Evolutionary conservation across 805 yeast species (phyloP), one percentile per base, ranked within the genome.

Genomic region (Schwanniomyces yamadae): DNA sequence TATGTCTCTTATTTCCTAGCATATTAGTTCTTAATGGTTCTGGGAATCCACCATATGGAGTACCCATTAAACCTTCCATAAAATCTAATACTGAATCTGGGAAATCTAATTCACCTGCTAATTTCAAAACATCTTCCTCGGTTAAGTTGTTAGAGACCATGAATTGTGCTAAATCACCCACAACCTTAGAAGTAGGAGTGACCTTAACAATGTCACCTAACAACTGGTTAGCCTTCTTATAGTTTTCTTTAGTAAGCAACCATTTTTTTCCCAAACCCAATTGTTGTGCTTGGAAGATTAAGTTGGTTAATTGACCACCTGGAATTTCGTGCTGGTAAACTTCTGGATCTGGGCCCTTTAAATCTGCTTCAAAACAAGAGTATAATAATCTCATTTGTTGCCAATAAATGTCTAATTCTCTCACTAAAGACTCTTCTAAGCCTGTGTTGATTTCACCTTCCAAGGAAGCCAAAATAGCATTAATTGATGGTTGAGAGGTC

Each of bases 41-140:
- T 41, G 99, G 99, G 95, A 93, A 93, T 6, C 99, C 99, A 50
- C 99, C 99, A 61, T 87, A 88, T 57, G 99, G 99, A 49, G 93
- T 93, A 61, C 99, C 99, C 86, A 93, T 93, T 62, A 93, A 77
- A 54, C 99, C 99, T 73, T 93, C 96, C 77, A 93, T 89, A 79
- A 93, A 93, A 67, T 93, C 99, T 61, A 93, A 77, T 12, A 93
- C 96, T 14, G 98, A 91, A 59, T 85, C 97, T 45, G 99, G 99
- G 96, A 93, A 91, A 68, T 93, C 99, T 52, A 93, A 77, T 44
- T 88, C 86, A 37, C 79, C 69, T 3, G 99, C 99, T 50, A 93
- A 78, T 59, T 83, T 82, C 60, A 72, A 74, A 44, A 93, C 95
- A 57, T 93, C 99, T 53, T 84, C 86, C 33, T 84, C 71, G 7